Evolutionary conservation across 805 yeast species (phyloP), one percentile per base, ranked within the genome.

Genomic region (Cyberlindnera euphorbiae): DNA sequence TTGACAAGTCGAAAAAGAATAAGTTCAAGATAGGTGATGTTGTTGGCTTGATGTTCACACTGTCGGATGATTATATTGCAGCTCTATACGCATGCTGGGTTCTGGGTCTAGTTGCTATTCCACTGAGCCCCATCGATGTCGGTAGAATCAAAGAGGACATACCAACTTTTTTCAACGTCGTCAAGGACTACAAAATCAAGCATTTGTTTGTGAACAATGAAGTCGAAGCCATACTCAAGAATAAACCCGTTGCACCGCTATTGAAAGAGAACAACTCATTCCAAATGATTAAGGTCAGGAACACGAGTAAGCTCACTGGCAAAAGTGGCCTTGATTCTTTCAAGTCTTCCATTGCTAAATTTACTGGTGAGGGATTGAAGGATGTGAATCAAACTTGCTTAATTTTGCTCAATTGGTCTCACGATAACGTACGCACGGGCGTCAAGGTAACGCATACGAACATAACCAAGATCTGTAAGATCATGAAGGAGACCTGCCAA

Each of bases 401-500:
- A 39, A 66, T 87, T 0, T 78, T 93, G 82, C 56, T 84, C 12
- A 68, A 75, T 44, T 80, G 79, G 68, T 75, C 84, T 1, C 68
- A 88, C 0, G 95, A 87, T 50, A 82, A 82, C 49, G 67, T 75
- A 14, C 66, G 83, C 38, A 68, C 74, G 0, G 85, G 82, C 0
- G 71, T 73, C 3, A 39, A 39, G 10, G 35, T 53, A 9, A 77
- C 75, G 17, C 93, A 84, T 55, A 62, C 69, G 27, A 72, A 75
- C 33, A 63, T 93, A 10, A 60, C 89, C 47, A 81, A 86, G 3
- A 73, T 85, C 58, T 88, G 97, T 59, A 87, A 89, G 51, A 83
- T 85, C 15, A 72, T 87, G 53, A 90, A 93, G 49, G 97, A 90
- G 55, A 90, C 97, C 0, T 85, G 96, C 52, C 90, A 86, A 42